Percentiles rank a stretch among this genome's conserved stretches.
These are phyloP conservation scores for Protomyces arabidopsidicola DNA, from an alignment of 1,139 yeast genomes.

Conservation along the genomic window DNA sequence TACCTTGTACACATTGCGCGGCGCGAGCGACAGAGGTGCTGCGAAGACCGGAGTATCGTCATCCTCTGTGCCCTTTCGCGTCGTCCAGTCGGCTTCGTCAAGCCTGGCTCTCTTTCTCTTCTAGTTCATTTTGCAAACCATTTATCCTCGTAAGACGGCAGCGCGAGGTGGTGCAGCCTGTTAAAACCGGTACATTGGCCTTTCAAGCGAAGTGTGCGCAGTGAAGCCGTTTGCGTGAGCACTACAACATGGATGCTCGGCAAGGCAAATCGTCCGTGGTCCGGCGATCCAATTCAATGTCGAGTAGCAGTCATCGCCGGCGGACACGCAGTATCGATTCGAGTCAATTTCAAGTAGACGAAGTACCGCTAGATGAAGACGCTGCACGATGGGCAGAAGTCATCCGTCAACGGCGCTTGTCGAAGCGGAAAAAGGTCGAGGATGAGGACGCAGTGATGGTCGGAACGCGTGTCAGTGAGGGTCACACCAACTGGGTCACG, in stretches of 20 bases:
- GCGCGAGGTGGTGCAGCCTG: too few species aligned
- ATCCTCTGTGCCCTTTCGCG: too few species aligned
- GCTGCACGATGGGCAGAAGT: slow-evolving; percentile 31
- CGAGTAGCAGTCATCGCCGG: slow-evolving; percentile 12
- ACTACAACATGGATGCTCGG: background rate
- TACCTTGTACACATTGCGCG: too few species aligned
- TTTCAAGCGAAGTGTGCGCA: too few species aligned
- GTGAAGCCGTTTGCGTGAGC: background rate
- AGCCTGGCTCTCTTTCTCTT: too few species aligned
- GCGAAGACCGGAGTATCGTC: too few species aligned
- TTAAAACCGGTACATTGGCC: too few species aligned
- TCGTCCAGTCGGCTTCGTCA: too few species aligned
- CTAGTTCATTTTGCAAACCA: too few species aligned
- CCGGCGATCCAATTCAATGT: slow-evolving; percentile 16
- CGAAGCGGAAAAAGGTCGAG: slow-evolving; percentile 46
- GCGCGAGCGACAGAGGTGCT: too few species aligned
- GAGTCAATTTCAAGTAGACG: slow-evolving; percentile 10
- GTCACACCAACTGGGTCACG: slow-evolving; percentile 86
- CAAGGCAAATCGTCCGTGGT: background rate
- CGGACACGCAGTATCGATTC: slow-evolving; percentile 15
- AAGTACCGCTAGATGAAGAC: slow-evolving; percentile 26
- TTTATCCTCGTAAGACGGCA: too few species aligned
- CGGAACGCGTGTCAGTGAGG: slow-evolving; percentile 82
- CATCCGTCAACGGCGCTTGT: slow-evolving; percentile 40
- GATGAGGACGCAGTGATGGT: slow-evolving; percentile 58